Percentiles rank a stretch among this genome's conserved stretches.
Evolutionary conservation across 1,284 basidiomycete genomes (phyloP).

Genomic region (Ustilago loliicola): DNA sequence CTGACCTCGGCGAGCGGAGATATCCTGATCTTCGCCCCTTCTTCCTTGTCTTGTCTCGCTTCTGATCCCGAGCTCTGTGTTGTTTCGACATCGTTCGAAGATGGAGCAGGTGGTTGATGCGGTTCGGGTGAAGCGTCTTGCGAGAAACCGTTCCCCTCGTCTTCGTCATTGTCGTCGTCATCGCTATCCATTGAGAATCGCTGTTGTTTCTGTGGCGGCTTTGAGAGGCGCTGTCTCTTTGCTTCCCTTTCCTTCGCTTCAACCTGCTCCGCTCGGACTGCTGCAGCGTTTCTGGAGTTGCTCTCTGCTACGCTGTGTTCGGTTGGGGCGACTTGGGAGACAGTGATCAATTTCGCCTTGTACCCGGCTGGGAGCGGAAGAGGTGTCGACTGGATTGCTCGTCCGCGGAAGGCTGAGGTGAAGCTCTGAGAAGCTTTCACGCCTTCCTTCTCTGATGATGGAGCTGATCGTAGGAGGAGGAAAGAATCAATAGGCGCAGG

Average conservation of each 20-base stretch:
- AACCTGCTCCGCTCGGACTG: not conserved
- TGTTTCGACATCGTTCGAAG: not conserved
- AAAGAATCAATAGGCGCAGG: constrained; percentile 51
- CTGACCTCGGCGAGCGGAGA: constrained; percentile 14
- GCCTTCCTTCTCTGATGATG: not conserved
- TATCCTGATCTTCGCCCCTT: constrained; percentile 15
- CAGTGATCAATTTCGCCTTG: constrained; percentile 27
- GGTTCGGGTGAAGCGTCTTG: constrained; percentile 7
- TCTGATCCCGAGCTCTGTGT: not conserved
- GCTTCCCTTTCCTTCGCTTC: constrained; percentile 12
- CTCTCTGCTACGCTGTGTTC: not conserved
- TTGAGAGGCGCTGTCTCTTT: constrained; percentile 22
- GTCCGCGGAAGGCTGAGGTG: constrained; percentile 43
- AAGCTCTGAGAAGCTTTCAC: constrained; percentile 15
- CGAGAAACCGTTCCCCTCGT: constrained; percentile 10
- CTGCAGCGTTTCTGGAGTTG: not conserved
- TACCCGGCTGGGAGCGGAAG: constrained; percentile 35
- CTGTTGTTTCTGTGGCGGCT: constrained; percentile 32
- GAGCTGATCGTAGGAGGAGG: constrained; percentile 35
- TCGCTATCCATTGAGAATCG: constrained; percentile 57
- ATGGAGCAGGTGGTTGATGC: not conserved
- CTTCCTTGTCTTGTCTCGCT: not conserved
- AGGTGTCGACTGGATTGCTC: constrained; percentile 43
- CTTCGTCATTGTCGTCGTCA: constrained; percentile 38
- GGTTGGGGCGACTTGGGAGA: constrained; percentile 17